Evolutionary conservation across 2,329 filamentous ascomycete genomes (phyloP).

Genomic region (Diaporthe nobilis): DNA sequence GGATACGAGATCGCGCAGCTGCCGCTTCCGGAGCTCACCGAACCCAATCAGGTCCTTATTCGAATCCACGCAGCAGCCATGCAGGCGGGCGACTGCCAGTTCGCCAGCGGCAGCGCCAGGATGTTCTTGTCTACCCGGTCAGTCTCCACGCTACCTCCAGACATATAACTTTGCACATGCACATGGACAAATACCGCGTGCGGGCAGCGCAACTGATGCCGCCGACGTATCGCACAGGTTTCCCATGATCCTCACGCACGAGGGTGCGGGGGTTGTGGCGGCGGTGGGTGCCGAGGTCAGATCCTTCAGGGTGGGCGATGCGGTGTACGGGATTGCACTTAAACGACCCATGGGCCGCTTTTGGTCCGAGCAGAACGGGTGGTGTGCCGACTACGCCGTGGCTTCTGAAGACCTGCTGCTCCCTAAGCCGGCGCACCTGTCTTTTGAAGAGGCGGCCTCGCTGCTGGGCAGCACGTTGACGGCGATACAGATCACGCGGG

Average conservation of each 20-base stretch:
- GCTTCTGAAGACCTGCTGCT: conserved; percentile 53
- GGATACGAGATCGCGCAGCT: conserved; percentile 57
- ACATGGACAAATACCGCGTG: conserved; percentile 38
- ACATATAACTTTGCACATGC: conserved; percentile 38
- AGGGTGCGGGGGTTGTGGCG: conserved; percentile 50
- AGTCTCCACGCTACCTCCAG: conserved; percentile 34
- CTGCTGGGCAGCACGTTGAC: conserved; percentile 56
- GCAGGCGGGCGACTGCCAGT: conserved; percentile 53
- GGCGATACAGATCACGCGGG: conserved; percentile 59
- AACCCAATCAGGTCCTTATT: conserved; percentile 60
- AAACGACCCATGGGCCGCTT: conserved; percentile 54
- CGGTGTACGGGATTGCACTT: conserved; percentile 56
- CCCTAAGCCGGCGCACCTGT: conserved; percentile 48
- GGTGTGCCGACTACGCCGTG: conserved; percentile 58
- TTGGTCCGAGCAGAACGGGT: conserved; percentile 46
- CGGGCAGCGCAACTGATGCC: neutral
- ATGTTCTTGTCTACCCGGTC: conserved; percentile 50
- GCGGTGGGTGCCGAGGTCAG: conserved; percentile 49
- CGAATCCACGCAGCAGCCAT: conserved; percentile 55
- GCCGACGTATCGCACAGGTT: conserved; percentile 41
- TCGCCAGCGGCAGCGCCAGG: conserved; percentile 47
- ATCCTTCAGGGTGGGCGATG: conserved; percentile 51
- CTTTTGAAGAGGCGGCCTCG: conserved; percentile 50
- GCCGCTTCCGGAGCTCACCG: conserved; percentile 60
- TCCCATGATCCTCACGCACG: conserved; percentile 47